Conservation (phyloP, 2,329 filamentous ascomycete genomes). For the Alternaria angustiovoidea region DNA sequence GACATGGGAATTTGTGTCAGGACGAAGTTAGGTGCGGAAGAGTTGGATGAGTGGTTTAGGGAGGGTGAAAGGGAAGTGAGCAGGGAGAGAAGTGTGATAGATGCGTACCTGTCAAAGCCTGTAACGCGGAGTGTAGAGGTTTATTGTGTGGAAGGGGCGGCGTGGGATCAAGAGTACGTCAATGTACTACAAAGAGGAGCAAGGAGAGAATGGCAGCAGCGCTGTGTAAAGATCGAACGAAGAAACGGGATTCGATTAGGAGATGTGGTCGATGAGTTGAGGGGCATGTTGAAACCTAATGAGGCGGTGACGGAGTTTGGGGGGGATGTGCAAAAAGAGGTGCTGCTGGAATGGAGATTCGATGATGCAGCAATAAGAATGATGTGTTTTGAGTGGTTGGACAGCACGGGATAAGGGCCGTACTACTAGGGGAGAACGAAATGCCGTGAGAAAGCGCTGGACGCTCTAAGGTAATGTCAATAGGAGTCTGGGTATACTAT, state of each 20-base stretch:
- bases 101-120: constrained; percentile 4
- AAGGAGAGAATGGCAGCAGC: constrained; percentile 3
- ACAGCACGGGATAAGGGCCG: background rate
- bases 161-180: constrained; percentile 7
- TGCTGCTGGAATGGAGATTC: constrained; percentile 21
- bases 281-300: constrained; percentile 4
- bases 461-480: background rate
- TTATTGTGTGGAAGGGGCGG: constrained; percentile 9
- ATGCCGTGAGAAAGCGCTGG: background rate
- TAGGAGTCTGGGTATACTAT: background rate
- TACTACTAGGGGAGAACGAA: background rate
- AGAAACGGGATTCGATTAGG: constrained; percentile 17
- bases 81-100: background rate
- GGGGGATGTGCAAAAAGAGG: constrained; percentile 1
- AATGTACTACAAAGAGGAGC: constrained; percentile 4
- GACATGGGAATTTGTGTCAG: constrained; percentile 7
- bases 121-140: constrained; percentile 2
- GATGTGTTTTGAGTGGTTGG: constrained; percentile 1
- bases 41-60: background rate
- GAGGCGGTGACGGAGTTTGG: background rate
- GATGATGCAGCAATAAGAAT: background rate
- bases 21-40: background rate
- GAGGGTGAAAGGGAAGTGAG: background rate
- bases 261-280: constrained; percentile 23
- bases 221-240: constrained; percentile 19